These are phyloP conservation scores for Kregervanrija pseudodelftensis DNA, from an alignment of 805 yeast species.

Conservation along the genomic window DNA sequence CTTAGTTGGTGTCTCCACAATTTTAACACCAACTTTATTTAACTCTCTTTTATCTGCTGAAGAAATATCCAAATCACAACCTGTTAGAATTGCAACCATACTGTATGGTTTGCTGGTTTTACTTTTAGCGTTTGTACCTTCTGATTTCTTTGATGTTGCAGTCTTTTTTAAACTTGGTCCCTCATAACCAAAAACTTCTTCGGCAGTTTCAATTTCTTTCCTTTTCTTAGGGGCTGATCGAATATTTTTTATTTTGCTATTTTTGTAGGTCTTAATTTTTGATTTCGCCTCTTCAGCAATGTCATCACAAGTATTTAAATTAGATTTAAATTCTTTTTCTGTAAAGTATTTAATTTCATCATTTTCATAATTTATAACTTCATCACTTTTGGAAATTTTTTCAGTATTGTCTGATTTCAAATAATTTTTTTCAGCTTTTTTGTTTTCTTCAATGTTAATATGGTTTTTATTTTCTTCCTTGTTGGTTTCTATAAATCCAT, in stretches of 20 bases:
- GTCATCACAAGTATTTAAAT: no score
- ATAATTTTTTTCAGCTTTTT: no score
- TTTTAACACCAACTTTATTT: slow-evolving; percentile 48
- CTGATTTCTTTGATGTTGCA: no score
- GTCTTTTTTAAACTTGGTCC: no score
- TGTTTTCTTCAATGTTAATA: background rate
- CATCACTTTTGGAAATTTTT: no score
- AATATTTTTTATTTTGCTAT: background rate
- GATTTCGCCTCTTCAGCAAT: background rate
- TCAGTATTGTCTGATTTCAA: no score
- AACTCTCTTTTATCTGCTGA: slow-evolving; percentile 38
- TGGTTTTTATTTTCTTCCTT: background rate
- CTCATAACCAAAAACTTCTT: no score
- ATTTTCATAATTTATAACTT: no score
- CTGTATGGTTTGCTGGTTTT: slow-evolving; percentile 26
- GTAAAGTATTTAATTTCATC: background rate
- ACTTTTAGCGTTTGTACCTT: slow-evolving; percentile 11
- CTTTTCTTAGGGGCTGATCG: background rate
- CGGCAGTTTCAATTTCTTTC: background rate
- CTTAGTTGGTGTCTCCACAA: slow-evolving; percentile 35
- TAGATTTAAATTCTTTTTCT: background rate
- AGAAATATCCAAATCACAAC: slow-evolving; percentile 47
- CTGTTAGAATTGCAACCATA: slow-evolving; percentile 52
- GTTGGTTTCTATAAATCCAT: slow-evolving; percentile 1
- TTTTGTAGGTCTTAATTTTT: background rate